These are phyloP conservation scores for Artemisia argyi DNA, from an alignment of 129 eudicot species.

Conservation along the genomic window DNA sequence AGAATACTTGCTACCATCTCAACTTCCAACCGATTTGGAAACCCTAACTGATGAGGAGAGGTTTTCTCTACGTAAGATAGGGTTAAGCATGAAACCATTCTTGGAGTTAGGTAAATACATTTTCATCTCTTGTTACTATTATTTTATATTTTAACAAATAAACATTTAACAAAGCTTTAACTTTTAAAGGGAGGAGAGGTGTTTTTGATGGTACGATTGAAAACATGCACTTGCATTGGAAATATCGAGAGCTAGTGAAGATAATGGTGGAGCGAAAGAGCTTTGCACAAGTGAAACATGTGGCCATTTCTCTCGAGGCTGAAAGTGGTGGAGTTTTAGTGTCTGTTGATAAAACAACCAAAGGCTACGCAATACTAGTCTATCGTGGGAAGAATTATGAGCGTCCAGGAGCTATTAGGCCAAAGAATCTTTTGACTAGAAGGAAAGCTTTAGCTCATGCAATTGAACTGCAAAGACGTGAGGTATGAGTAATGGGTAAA, in stretches of 20 bases:
- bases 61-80: slow-evolving; percentile 80
- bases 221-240: slow-evolving; percentile 97
- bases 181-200: slow-evolving; percentile 69
- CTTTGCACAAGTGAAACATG: slow-evolving; percentile 68
- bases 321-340: slow-evolving; percentile 98
- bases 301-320: slow-evolving; percentile 85
- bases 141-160: not conserved
- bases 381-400: slow-evolving; percentile 91
- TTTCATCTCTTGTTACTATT: not conserved
- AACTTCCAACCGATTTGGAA: slow-evolving; percentile 82
- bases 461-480: slow-evolving; percentile 87
- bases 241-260: slow-evolving; percentile 87
- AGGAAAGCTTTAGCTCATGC: slow-evolving; percentile 97
- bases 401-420: slow-evolving; percentile 55
- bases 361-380: slow-evolving; percentile 74
- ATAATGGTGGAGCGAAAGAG: slow-evolving; percentile 69
- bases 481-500: slow-evolving; percentile 43
- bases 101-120: slow-evolving; percentile 65
- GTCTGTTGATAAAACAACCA: slow-evolving; percentile 70
- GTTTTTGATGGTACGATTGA: slow-evolving; percentile 92
- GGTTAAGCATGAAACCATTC: slow-evolving; percentile 92
- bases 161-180: not conserved
- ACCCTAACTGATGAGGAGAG: slow-evolving; percentile 83
- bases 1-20: slow-evolving; percentile 54
- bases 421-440: slow-evolving; percentile 77